These are phyloP conservation scores for Rhizophora mangle DNA, from an alignment of 345 rosid species.

Conservation along the genomic window DNA sequence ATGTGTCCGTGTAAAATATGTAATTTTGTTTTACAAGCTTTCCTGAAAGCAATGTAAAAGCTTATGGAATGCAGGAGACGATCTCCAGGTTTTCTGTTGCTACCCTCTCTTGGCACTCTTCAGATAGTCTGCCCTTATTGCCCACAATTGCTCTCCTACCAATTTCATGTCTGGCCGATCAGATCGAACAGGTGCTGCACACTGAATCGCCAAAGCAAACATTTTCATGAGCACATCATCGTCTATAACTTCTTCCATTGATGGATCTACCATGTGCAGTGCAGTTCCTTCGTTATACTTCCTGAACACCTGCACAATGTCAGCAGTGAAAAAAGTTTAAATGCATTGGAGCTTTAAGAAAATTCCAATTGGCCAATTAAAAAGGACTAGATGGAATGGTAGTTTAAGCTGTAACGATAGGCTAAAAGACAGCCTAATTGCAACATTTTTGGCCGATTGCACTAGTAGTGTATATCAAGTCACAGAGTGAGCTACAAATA, in stretches of 20 bases:
- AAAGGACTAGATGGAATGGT: no score
- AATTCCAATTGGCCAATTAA: neutral
- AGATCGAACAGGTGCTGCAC: slow-evolving; percentile 75
- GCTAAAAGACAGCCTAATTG: no score
- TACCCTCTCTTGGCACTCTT: slow-evolving; percentile 37
- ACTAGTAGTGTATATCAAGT: no score
- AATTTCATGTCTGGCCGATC: slow-evolving; percentile 83
- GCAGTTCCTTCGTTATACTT: slow-evolving; percentile 60
- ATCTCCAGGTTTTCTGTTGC: neutral
- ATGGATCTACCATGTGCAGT: slow-evolving; percentile 57
- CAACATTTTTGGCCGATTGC: no score
- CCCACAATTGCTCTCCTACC: slow-evolving; percentile 86
- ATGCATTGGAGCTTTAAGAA: neutral
- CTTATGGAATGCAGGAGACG: neutral
- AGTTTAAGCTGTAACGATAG: no score
- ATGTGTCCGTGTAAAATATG: neutral
- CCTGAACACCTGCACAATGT: slow-evolving; percentile 57
- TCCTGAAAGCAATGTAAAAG: neutral
- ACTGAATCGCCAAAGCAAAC: slow-evolving; percentile 72
- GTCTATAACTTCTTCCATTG: slow-evolving; percentile 51
- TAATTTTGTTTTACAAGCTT: neutral
- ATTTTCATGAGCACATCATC: slow-evolving; percentile 50
- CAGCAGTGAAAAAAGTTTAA: neutral
- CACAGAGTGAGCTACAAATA: no score
- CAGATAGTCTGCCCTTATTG: slow-evolving; percentile 69